Evolutionary conservation across 805 yeast genomes (phyloP).

Genomic region (Cyberlindnera americana): DNA sequence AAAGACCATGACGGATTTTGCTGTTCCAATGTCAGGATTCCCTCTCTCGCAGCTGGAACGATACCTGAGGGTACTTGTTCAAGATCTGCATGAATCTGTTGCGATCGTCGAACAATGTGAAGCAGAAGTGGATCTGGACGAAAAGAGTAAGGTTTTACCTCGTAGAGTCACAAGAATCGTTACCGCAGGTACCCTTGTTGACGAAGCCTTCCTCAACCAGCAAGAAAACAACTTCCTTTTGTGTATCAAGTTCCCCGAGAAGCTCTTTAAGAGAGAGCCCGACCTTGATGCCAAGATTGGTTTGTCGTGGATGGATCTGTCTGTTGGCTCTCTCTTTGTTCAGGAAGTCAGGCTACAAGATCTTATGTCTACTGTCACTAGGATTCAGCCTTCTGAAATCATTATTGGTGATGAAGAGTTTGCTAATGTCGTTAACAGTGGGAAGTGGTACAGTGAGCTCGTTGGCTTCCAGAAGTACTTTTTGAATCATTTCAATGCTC

Average conservation of each 20-base stretch:
- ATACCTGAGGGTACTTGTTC: constrained; percentile 70
- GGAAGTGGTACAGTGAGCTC: constrained; percentile 54
- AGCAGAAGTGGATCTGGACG: constrained; percentile 25
- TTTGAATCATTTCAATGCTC: constrained; percentile 43
- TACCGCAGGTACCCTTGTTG: constrained; percentile 90
- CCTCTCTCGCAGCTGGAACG: constrained; percentile 70
- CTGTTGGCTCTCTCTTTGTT: constrained; percentile 74
- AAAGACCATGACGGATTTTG: constrained; percentile 40
- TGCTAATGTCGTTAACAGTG: constrained; percentile 36
- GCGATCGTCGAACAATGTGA: constrained; percentile 74
- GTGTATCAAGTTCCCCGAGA: constrained; percentile 58
- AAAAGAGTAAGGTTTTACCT: constrained; percentile 40
- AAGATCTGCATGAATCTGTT: constrained; percentile 65
- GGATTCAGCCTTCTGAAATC: constrained; percentile 81
- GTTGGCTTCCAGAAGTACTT: constrained; percentile 59
- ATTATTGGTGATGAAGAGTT: constrained; percentile 49
- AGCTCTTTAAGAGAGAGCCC: constrained; percentile 36
- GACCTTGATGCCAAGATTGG: constrained; percentile 52
- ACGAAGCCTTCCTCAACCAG: constrained; percentile 76
- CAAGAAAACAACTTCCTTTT: constrained; percentile 68
- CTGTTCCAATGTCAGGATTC: constrained; percentile 86
- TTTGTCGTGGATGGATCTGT: constrained; percentile 83
- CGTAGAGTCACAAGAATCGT: constrained; percentile 77
- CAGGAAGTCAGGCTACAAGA: constrained; percentile 60
- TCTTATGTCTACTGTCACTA: constrained; percentile 64